These are phyloP conservation scores for Wickerhamomyces sp. DNA, from an alignment of 1,139 yeast species.

Conservation along the genomic window DNA sequence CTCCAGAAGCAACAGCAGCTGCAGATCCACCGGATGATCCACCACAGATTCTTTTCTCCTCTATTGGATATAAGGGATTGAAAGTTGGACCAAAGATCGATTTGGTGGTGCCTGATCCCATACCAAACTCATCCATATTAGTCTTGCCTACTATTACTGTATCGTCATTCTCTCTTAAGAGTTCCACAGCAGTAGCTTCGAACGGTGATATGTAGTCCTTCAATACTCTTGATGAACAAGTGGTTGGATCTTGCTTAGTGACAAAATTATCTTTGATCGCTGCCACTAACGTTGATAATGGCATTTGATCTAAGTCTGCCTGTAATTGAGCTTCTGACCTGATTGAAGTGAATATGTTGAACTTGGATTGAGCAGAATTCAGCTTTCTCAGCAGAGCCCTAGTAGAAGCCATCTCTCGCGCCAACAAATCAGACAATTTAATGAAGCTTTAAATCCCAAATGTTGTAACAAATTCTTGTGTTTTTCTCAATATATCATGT, in stretches of 20 bases:
- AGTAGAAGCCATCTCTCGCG: background rate
- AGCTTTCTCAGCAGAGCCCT: background rate
- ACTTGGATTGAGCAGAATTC: slow-evolving; percentile 17
- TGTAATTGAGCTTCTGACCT: slow-evolving; percentile 19
- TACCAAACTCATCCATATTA: slow-evolving; percentile 96
- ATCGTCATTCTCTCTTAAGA: slow-evolving; percentile 34
- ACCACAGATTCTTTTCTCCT: slow-evolving; percentile 49
- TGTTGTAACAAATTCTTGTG: background rate
- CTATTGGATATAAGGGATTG: slow-evolving; percentile 52
- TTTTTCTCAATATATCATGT: too few relatives aligned
- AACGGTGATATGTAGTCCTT: slow-evolving; percentile 65
- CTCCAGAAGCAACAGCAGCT: slow-evolving; percentile 73
- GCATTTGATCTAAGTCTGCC: background rate
- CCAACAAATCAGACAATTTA: too few relatives aligned
- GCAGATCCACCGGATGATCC: slow-evolving; percentile 98
- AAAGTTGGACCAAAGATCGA: slow-evolving; percentile 59
- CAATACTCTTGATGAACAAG: slow-evolving; percentile 70
- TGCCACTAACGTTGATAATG: slow-evolving; percentile 18
- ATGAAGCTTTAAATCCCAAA: background rate
- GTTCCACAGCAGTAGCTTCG: slow-evolving; percentile 65
- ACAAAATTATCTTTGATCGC: slow-evolving; percentile 79
- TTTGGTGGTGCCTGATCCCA: slow-evolving; percentile 74
- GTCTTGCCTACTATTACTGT: slow-evolving; percentile 71
- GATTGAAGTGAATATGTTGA: slow-evolving; percentile 35
- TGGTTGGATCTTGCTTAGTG: slow-evolving; percentile 59